These are phyloP conservation scores for Triglochin maritima DNA, from an alignment of 106 monocot species.

Conservation along the genomic window DNA sequence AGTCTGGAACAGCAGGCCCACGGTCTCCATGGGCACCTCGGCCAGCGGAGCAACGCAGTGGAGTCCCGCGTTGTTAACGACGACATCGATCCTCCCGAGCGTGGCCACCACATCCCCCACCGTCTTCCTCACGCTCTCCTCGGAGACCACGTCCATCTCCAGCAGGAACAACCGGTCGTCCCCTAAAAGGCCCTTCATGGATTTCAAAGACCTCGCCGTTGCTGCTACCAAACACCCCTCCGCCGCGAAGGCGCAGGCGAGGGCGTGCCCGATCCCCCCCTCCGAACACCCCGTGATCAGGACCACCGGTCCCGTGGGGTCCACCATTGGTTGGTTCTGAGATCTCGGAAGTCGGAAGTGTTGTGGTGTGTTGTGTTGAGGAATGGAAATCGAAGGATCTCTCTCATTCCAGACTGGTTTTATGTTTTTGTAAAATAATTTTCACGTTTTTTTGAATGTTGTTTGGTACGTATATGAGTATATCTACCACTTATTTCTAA, in stretches of 20 bases:
- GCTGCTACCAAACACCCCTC: slow-evolving; percentile 55
- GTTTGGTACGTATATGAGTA: too few relatives aligned
- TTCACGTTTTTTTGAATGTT: too few relatives aligned
- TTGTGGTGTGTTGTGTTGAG: too few relatives aligned
- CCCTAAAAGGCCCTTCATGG: slow-evolving; percentile 50
- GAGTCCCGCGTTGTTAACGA: slow-evolving; percentile 86
- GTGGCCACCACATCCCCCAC: slow-evolving; percentile 30
- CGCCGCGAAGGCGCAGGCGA: slow-evolving; percentile 61
- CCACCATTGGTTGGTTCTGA: neutral
- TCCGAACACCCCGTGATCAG: slow-evolving; percentile 86
- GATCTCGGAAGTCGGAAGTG: too few relatives aligned
- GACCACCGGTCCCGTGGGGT: slow-evolving; percentile 34
- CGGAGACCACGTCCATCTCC: slow-evolving; percentile 62
- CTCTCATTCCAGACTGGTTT: too few relatives aligned
- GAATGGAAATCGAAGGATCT: too few relatives aligned
- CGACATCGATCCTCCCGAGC: slow-evolving; percentile 76
- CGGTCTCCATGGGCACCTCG: slow-evolving; percentile 51
- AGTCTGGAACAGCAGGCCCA: slow-evolving; percentile 51
- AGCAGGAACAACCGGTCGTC: slow-evolving; percentile 43
- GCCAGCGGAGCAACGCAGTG: slow-evolving; percentile 79
- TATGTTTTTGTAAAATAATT: too few relatives aligned
- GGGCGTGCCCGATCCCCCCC: slow-evolving; percentile 78
- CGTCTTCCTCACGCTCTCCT: slow-evolving; percentile 37
- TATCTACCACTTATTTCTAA: too few relatives aligned
- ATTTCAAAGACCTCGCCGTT: slow-evolving; percentile 51